Evolutionary conservation across 2,329 filamentous ascomycete species (phyloP).

Genomic region (Amylocarpus encephaloides): DNA sequence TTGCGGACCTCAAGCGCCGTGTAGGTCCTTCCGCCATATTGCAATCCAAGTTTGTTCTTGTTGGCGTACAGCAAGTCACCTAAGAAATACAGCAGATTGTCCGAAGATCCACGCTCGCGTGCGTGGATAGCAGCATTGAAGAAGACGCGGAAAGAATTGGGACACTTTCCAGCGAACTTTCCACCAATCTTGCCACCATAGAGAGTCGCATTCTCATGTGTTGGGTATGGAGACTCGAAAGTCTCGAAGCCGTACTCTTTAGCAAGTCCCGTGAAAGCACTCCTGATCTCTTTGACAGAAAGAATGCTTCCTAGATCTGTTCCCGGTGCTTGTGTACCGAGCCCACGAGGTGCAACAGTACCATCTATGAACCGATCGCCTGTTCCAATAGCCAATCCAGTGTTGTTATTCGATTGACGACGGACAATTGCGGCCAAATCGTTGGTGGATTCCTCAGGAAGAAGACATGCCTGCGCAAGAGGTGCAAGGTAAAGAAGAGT

Average conservation of each 20-base stretch:
- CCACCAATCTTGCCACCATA: conserved; percentile 34
- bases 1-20: conserved; percentile 44
- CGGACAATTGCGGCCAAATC: not conserved
- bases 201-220: conserved; percentile 36
- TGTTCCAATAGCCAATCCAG: conserved; percentile 34
- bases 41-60: conserved; percentile 41
- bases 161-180: conserved; percentile 35
- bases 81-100: conserved; percentile 53
- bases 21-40: conserved; percentile 46
- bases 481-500: not conserved
- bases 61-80: conserved; percentile 50
- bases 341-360: conserved; percentile 34
- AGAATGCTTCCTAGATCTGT: conserved; percentile 36
- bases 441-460: not conserved
- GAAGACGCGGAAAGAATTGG: conserved; percentile 41
- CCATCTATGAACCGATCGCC: conserved; percentile 39
- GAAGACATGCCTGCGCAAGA: not conserved
- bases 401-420: not conserved
- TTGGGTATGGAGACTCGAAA: conserved; percentile 37
- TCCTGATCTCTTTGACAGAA: conserved; percentile 37
- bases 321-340: conserved; percentile 33
- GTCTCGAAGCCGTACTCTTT: conserved; percentile 35
- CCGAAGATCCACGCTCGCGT: conserved; percentile 50
- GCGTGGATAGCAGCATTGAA: conserved; percentile 50
- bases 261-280: conserved; percentile 36